Evolutionary conservation across 805 yeast species (phyloP), one percentile per base, ranked within the genome.

Genomic region (Suhomyces faveliae): DNA sequence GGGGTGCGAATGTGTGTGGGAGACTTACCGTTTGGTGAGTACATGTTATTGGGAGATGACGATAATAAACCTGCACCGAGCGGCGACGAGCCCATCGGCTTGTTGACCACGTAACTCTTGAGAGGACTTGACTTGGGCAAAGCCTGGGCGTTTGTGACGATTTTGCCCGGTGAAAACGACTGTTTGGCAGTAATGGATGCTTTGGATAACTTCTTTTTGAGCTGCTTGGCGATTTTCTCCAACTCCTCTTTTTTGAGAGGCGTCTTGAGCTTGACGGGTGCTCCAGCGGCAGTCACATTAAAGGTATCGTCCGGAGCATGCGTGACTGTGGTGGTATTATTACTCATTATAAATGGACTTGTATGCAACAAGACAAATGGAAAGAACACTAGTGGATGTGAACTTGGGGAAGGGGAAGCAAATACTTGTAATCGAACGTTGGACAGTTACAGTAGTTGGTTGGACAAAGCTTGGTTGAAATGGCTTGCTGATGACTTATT

Each of bases 141-240:
- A 24, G 53, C 17, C 13, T 54, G 45, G 37, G 37, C 53, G 11
- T 46, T 40, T 52, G 15, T 42, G 12, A 43, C 40, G 17, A 48
- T 35, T 9, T 30, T 43, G 4, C 52, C 47, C 12, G 63, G 55
- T 21, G 59, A 50, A 40, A 52, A 54, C 57, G 58, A 62, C 51
- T 61, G 74, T 51, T 70, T 73, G 27, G 78, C 78, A 12, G 78
- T 63, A 29, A 71, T 68, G n/a, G 76, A 68, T 10, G 78, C 78
- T 52, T 63, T 65, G 25, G 74, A 67, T 22, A 73, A 60, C 53
- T 71, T 71, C 48, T 61, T 64, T 56, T 72, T 73, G 51, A 73
- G 62, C 56, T 71, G 71, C 45, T 64, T 63, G 50, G 78, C 78
- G 22, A 73, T 73, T 45, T 69, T 65, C 55, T 73, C 78, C 49